Conservation (phyloP, 2,329 filamentous ascomycete genomes). For the Orbilia brochopaga region DNA sequence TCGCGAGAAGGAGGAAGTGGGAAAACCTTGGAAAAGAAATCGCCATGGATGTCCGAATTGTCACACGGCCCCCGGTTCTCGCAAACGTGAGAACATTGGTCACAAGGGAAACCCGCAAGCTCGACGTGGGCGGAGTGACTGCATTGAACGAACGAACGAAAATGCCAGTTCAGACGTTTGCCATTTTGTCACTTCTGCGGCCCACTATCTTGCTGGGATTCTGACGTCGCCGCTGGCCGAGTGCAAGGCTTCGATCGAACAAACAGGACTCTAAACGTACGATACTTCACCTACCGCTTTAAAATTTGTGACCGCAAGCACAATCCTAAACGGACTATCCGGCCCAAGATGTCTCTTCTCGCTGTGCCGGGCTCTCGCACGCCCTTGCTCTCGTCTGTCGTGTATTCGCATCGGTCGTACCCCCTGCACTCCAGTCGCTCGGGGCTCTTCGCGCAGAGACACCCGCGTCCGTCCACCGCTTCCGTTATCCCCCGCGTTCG, state of each 20-base stretch:
- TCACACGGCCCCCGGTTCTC: no score
- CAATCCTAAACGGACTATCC: neutral
- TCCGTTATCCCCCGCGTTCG: slow-evolving; percentile 34
- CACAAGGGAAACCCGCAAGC: no score
- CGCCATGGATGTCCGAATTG: no score
- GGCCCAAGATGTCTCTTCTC: slow-evolving; percentile 20
- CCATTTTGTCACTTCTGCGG: neutral
- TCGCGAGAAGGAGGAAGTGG: no score
- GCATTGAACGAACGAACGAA: neutral
- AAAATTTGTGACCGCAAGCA: neutral
- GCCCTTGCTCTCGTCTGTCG: slow-evolving; percentile 18
- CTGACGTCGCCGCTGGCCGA: neutral
- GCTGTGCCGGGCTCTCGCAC: slow-evolving; percentile 20
- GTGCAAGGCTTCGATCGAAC: neutral
- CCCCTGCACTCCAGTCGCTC: slow-evolving; percentile 15
- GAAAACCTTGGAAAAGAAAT: no score
- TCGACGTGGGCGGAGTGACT: neutral
- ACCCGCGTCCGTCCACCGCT: slow-evolving; percentile 20
- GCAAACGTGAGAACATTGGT: no score
- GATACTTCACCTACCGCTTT: neutral
- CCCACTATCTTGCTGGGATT: neutral
- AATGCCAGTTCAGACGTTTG: neutral
- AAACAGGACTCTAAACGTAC: neutral
- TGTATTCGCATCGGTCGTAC: slow-evolving; percentile 22
- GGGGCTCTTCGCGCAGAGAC: slow-evolving; percentile 24